Conservation (phyloP, 2,329 filamentous ascomycete species). For the Cercospora beticola region DNA sequence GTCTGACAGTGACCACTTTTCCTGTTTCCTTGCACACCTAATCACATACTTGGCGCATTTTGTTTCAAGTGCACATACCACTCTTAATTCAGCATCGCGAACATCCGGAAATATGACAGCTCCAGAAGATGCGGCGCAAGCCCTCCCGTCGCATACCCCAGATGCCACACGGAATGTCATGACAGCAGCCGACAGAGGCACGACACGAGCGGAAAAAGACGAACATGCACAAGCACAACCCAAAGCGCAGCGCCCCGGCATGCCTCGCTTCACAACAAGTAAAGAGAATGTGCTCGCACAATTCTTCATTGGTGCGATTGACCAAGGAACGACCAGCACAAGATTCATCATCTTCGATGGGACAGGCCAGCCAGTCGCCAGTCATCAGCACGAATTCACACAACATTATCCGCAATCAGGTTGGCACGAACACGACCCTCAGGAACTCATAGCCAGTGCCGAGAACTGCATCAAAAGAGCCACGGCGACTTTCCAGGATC, state of each 20-base stretch:
- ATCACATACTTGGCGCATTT: background rate
- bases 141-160: conserved; percentile 9
- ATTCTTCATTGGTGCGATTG: conserved; percentile 79
- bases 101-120: background rate
- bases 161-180: conserved; percentile 9
- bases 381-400: conserved; percentile 82
- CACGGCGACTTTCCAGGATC: conserved; percentile 65
- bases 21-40: background rate
- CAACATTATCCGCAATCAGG: conserved; percentile 83
- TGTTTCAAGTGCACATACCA: background rate
- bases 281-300: conserved; percentile 38
- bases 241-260: conserved; percentile 27
- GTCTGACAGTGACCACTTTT: background rate
- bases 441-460: conserved; percentile 72
- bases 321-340: conserved; percentile 86
- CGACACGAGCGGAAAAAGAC: conserved; percentile 13
- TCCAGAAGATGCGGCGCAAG: conserved; percentile 7
- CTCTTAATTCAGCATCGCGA: background rate
- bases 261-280: conserved; percentile 37
- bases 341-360: conserved; percentile 89
- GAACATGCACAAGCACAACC: conserved; percentile 4
- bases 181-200: conserved; percentile 17
- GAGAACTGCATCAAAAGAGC: conserved; percentile 77
- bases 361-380: conserved; percentile 71
- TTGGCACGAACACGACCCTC: conserved; percentile 87